A percentile compares a stretch with the other conserved stretches of the same genome.
Evolutionary conservation across 257 asterid genomes (phyloP).

Genomic region (Rehmannia glutinosa): DNA sequence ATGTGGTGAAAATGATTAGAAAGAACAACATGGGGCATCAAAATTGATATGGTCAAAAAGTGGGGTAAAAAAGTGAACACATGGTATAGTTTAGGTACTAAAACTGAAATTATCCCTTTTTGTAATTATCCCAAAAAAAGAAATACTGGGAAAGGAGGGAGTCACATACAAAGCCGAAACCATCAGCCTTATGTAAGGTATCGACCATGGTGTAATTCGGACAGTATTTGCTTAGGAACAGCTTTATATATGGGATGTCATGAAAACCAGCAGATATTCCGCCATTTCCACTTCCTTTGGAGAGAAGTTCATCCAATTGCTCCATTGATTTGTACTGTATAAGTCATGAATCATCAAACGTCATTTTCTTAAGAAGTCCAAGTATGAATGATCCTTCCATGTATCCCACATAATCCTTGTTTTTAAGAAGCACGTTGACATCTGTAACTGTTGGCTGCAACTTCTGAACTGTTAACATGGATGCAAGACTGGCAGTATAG

Average conservation of each 20-base stretch:
- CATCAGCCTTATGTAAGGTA: conserved; percentile 35
- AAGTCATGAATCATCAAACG: conserved; percentile 18
- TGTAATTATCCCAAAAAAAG: no score
- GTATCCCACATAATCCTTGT: conserved; percentile 22
- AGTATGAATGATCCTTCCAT: conserved; percentile 27
- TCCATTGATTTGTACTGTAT: conserved; percentile 7
- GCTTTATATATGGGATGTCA: conserved; percentile 37
- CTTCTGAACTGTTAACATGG: conserved; percentile 48
- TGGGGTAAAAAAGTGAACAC: no score
- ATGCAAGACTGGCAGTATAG: conserved; percentile 52
- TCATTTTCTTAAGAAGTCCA: conserved; percentile 15
- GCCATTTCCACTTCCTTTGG: conserved; percentile 27
- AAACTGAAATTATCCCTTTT: no score
- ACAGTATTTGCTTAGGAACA: conserved; percentile 32
- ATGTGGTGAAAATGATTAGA: no score
- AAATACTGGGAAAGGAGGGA: no score
- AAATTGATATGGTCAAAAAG: no score
- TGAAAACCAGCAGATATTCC: conserved; percentile 33
- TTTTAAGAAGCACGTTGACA: conserved; percentile 25
- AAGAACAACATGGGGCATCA: no score
- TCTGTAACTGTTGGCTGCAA: conserved; percentile 47
- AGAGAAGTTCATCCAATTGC: conserved; percentile 13
- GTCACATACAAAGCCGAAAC: conserved; percentile 42
- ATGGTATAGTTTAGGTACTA: no score
- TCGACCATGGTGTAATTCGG: conserved; percentile 36